Base-by-base conservation (phyloP, 768 basidiomycete genomes). In the Kwoniella pini region DNA sequence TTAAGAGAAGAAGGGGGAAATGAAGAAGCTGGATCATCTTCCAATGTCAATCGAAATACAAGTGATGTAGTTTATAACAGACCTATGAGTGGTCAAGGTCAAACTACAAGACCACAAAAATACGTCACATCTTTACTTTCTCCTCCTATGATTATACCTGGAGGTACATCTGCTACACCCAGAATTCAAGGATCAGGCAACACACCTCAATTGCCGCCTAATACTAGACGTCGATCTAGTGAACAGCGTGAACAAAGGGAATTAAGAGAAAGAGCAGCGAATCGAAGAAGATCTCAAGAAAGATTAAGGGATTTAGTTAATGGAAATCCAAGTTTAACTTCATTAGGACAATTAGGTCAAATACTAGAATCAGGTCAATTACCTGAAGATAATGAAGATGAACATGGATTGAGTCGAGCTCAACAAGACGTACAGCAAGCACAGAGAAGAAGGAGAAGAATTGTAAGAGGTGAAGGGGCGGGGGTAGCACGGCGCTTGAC, bases 141-240 rank as follows among this genome's bases (percentile, higher is more conserved):
- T 26, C 74, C 74, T 3, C 74, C 74, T 0, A 52, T 63, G 13
- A 69, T 75, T 57, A 61, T 69, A 50, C 67, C 74, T n/a, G 74
- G 73, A 1, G 71, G 70, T 4, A 45, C 57, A 6, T 52, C 66
- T 21, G 48, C 64, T 11, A 40, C 65, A 2, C 72, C 70, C 0
- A n/a, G 72, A 17, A 57, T 68, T 10, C 67, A 67, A 52, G 42
- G 40, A 17, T 10, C n/a, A 5, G 19, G 12, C n/a, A 9, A 7
- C 6, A 42, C 11, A 42, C 4, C 45, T 36, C 33, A 54, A 28
- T 48, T 53, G 15, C 62, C 62, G 4, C 43, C 49, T 12, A 56
- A 49, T 28, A n/a, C 54, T 10, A 33, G 69, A 24, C 51, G 63
- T 5, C 48, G 69, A 31, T 58, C 64, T 11, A 63, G 60, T 13